Conservation (phyloP, 192 early-diverging fungal species). For the Gamsiella multidivaricata region DNA sequence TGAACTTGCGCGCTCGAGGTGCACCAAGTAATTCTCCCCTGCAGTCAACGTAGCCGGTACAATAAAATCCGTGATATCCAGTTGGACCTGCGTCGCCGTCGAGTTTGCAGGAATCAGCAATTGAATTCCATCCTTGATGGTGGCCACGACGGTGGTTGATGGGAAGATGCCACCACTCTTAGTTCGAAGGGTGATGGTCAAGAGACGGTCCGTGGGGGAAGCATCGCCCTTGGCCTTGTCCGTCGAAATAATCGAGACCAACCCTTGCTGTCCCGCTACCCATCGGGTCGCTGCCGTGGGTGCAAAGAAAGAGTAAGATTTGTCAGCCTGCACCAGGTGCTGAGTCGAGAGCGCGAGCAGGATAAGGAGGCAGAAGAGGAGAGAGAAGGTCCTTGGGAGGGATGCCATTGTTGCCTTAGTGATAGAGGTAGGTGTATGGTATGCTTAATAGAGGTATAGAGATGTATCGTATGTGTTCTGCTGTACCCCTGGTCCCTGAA, state of each 20-base stretch:
- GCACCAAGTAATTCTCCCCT: constrained; percentile 26
- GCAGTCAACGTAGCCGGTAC: constrained; percentile 19
- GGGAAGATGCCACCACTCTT: not conserved
- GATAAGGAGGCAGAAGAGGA: constrained; percentile 1
- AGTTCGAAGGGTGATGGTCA: constrained; percentile 19
- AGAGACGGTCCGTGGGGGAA: constrained; percentile 7
- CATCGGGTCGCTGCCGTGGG: constrained; percentile 38
- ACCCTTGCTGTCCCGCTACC: constrained; percentile 19
- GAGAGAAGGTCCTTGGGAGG: not conserved
- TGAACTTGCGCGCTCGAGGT: not conserved
- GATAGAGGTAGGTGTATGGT: too few species aligned
- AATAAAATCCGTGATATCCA: constrained; percentile 26
- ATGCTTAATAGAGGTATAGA: too few species aligned
- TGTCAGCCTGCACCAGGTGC: constrained; percentile 2
- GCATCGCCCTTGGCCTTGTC: constrained; percentile 20
- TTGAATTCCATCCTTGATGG: constrained; percentile 25
- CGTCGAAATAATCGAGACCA: constrained; percentile 14
- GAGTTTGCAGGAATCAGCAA: constrained; percentile 15
- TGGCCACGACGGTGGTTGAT: not conserved
- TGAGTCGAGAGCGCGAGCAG: constrained; percentile 1
- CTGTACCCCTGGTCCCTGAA: too few species aligned
- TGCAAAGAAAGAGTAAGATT: constrained; percentile 17
- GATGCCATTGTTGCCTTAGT: constrained; percentile 4
- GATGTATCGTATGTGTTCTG: too few species aligned
- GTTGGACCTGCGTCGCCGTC: not conserved